Evolutionary conservation across 345 rosid species (phyloP).

Genomic region (Streptanthus diversifolius): DNA sequence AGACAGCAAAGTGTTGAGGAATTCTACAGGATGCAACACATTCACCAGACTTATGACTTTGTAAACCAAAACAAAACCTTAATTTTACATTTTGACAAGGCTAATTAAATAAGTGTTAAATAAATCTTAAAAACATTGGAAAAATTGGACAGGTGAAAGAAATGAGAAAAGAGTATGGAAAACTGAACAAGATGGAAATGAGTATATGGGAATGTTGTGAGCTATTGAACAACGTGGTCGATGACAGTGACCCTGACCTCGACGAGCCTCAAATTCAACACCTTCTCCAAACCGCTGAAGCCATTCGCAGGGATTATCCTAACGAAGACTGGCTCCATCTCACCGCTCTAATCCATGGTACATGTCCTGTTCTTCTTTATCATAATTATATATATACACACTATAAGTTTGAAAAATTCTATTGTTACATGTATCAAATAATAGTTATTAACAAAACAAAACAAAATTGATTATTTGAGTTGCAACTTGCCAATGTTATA

Average conservation of each 20-base stretch:
- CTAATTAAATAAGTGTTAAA: background rate
- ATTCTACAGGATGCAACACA: conserved; percentile 55
- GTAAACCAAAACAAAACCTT: conserved; percentile 33
- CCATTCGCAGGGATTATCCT: conserved; percentile 60
- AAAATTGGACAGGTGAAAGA: conserved; percentile 36
- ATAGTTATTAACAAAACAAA: background rate
- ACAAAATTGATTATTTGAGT: background rate
- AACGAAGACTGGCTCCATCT: conserved; percentile 67
- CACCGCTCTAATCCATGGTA: conserved; percentile 66
- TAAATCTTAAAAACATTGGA: background rate
- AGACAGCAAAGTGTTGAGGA: conserved; percentile 53
- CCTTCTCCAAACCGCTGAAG: conserved; percentile 66
- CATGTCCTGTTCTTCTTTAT: background rate
- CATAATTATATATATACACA: background rate
- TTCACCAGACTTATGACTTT: conserved; percentile 52
- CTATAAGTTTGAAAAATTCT: background rate
- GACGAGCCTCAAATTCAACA: conserved; percentile 77
- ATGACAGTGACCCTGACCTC: conserved; percentile 68
- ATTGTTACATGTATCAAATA: background rate
- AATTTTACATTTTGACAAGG: background rate
- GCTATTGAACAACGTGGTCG: conserved; percentile 52
- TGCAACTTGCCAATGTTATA: background rate
- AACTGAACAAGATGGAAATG: conserved; percentile 53
- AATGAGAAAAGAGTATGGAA: conserved; percentile 51
- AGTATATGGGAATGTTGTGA: conserved; percentile 76